Evolutionary conservation across 257 asterid genomes (phyloP), one percentile per base, ranked within the genome.

Genomic region (Plantago elongata): DNA sequence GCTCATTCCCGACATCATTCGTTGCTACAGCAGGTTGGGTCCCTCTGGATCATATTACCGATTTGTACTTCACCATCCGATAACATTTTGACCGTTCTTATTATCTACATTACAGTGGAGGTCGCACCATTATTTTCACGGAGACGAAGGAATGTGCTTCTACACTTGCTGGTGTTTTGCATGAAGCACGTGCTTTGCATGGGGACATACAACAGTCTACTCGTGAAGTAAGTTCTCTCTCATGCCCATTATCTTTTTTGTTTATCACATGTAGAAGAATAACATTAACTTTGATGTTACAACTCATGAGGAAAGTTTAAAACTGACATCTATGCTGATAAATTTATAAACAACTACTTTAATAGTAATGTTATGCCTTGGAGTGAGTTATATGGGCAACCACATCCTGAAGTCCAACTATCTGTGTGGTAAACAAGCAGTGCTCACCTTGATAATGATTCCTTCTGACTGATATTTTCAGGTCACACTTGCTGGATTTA

Each of bases 191-290:
- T 61, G 95, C 99, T 13, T 77, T 93, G 80, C 99, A 93, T 71
- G 97, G 99, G 13, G 99, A 93, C 77, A 93, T 93, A 68, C 97
- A 93, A 27, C 99, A 93, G 77, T 66, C 89, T 12, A 91, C 94
- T 57, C 97, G 99, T 62, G 99, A 93, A 93, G 99, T 87, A 73
- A 72, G 54, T 15, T 18, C 34, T 22, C 15, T 22, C 34, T 29
- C 42, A 18, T 5, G 17, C 43, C 43, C 59, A 11, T 54, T 54
- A n/a, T 49, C 18, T 18, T 14, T n/a, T 5, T 12, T n/a, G 15
- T 49, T 5, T 5, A 9, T 49, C 18, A n/a, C 17, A 5, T 13
- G 8, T 14, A 14, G 15, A 5, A 14, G 11, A 49, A 49, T 3
- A 5, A 17, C 40, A 34, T 34, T 1, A 1, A 5, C 7, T 34